A percentile compares a stretch with the other conserved stretches of the same genome.
These are phyloP conservation scores for Melanomma pulvis-pyrius DNA, from an alignment of 495 filamentous ascomycete species.

Conservation along the genomic window DNA sequence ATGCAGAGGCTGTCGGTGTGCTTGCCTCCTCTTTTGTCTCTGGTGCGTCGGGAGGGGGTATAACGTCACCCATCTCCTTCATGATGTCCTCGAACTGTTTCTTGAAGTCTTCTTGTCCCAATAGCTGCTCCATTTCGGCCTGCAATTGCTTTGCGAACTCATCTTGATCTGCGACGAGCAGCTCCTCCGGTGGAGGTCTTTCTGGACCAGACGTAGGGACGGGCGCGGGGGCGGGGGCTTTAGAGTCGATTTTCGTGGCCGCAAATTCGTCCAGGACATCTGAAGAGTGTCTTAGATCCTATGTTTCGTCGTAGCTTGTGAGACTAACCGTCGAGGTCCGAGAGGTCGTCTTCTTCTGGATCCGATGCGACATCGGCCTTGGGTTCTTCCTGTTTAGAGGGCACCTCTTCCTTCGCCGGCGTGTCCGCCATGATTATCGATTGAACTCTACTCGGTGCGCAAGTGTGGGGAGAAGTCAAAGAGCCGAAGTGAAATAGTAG, in stretches of 20 bases:
- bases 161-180: conserved; percentile 51
- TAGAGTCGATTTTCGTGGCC: conserved; percentile 54
- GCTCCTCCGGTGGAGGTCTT: conserved; percentile 43
- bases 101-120: conserved; percentile 79
- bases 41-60: conserved; percentile 20
- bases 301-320: not conserved
- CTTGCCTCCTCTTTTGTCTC: conserved; percentile 26
- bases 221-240: conserved; percentile 44
- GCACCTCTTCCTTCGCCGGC: not conserved
- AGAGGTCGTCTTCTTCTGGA: conserved; percentile 83
- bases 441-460: not conserved
- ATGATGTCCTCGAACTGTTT: conserved; percentile 85
- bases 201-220: conserved; percentile 45
- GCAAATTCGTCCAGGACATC: conserved; percentile 93
- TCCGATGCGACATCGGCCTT: conserved; percentile 61
- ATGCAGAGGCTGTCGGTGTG: conserved; percentile 16
- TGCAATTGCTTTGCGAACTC: conserved; percentile 84
- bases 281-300: conserved; percentile 42
- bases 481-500: not conserved
- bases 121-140: conserved; percentile 80
- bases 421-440: conserved; percentile 9
- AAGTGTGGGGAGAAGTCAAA: not conserved
- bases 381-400: conserved; percentile 2
- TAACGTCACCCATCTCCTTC: conserved; percentile 67
- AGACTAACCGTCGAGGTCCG: conserved; percentile 81